A percentile compares a stretch with the other conserved stretches of the same genome.
These are phyloP conservation scores for Litchi chinensis DNA, from an alignment of 345 rosid genomes.

Conservation along the genomic window DNA sequence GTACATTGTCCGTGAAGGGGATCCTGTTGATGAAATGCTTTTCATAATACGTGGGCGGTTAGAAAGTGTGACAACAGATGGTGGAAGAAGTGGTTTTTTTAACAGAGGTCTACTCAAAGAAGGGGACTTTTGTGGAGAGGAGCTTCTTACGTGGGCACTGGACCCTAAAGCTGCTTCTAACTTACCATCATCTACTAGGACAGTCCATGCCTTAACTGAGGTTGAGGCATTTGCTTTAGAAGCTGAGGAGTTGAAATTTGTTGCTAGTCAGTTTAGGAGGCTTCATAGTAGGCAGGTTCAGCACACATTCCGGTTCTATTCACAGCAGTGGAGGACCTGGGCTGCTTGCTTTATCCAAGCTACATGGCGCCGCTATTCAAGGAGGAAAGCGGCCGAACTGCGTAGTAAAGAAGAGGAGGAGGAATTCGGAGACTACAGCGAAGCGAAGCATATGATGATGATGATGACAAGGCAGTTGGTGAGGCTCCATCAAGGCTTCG, in stretches of 20 bases:
- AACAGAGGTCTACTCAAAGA: slow-evolving; percentile 70
- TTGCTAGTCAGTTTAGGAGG: slow-evolving; percentile 82
- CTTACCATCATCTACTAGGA: slow-evolving; percentile 68
- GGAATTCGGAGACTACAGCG: slow-evolving; percentile 21
- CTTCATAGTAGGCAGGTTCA: slow-evolving; percentile 87
- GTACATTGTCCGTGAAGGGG: slow-evolving; percentile 80
- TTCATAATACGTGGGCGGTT: slow-evolving; percentile 79
- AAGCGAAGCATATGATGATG: slow-evolving; percentile 32
- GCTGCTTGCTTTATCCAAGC: slow-evolving; percentile 82
- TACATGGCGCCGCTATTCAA: slow-evolving; percentile 65
- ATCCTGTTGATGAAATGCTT: slow-evolving; percentile 87
- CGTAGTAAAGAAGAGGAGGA: slow-evolving; percentile 59
- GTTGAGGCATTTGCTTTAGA: slow-evolving; percentile 87
- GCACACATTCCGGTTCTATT: slow-evolving; percentile 85
- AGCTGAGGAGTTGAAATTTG: slow-evolving; percentile 88
- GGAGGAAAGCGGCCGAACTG: slow-evolving; percentile 62
- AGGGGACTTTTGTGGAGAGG: slow-evolving; percentile 83
- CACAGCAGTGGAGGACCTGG: slow-evolving; percentile 98
- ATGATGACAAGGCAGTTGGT: slow-evolving; percentile 30
- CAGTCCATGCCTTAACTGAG: slow-evolving; percentile 66
- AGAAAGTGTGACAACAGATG: slow-evolving; percentile 90
- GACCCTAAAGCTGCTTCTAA: slow-evolving; percentile 67
- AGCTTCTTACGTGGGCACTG: slow-evolving; percentile 78
- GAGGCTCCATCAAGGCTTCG: slow-evolving; percentile 43
- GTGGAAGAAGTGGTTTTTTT: slow-evolving; percentile 87